Evolutionary conservation across 192 early-diverging fungal species (phyloP).

Genomic region (Backusella westeae): DNA sequence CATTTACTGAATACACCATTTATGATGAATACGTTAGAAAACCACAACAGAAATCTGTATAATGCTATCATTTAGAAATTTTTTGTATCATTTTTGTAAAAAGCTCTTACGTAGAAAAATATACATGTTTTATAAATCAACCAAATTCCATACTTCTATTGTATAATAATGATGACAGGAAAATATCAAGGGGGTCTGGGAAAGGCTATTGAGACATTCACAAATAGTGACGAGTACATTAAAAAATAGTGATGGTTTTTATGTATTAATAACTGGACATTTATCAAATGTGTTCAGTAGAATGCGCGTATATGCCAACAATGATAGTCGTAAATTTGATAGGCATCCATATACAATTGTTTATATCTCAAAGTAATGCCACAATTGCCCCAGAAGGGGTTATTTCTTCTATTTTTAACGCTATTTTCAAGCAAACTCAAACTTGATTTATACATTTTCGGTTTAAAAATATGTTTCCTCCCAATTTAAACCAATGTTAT

Average conservation of each 20-base stretch:
- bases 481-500: neutral
- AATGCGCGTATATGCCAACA: too few species aligned
- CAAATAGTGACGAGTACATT: neutral
- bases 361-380: too few species aligned
- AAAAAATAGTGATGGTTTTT: neutral
- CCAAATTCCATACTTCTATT: neutral
- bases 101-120: neutral
- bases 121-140: neutral
- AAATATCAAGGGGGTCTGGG: neutral
- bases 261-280: neutral
- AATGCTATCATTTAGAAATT: neutral
- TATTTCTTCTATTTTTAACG: neutral
- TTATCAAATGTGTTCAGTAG: too few species aligned
- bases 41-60: neutral
- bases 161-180: neutral
- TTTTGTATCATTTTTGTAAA: neutral
- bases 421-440: too few species aligned
- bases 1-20: slow-evolving; percentile 69
- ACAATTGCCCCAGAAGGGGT: too few species aligned
- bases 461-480: neutral
- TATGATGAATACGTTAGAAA: slow-evolving; percentile 64
- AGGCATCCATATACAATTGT: too few species aligned
- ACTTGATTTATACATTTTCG: neutral
- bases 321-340: too few species aligned
- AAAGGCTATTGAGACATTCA: neutral